Percentiles rank a stretch among this genome's conserved stretches.
Conservation (phyloP, 371 early-diverging fungal genomes). For the Mortierella sp. region DNA sequence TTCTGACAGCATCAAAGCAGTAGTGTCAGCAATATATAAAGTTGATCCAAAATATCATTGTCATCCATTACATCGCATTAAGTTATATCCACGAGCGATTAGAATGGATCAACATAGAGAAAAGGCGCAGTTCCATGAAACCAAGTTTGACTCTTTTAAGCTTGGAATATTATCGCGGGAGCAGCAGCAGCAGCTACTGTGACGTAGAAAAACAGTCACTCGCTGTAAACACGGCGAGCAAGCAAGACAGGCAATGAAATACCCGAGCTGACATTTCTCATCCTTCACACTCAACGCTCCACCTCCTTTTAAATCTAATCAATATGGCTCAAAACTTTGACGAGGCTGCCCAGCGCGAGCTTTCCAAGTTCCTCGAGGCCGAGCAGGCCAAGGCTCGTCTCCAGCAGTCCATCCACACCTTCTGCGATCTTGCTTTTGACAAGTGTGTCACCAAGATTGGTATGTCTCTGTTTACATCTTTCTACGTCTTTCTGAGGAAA, state of each 20-base stretch:
- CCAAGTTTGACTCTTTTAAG: conserved; percentile 4
- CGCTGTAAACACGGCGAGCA: too few relatives aligned
- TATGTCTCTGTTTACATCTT: conserved; percentile 31
- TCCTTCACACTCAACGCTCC: background rate
- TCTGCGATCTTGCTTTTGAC: conserved; percentile 86
- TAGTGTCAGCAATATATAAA: background rate
- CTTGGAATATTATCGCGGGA: background rate
- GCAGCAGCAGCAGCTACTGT: background rate
- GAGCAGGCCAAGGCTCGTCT: conserved; percentile 83
- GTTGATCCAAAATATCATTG: background rate
- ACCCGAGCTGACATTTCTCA: background rate
- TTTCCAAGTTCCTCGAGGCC: conserved; percentile 75
- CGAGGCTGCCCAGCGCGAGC: conserved; percentile 72
- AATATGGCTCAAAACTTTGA: conserved; percentile 62
- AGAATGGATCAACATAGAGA: conserved; percentile 19
- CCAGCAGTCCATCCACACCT: conserved; percentile 77
- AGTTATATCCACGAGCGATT: conserved; percentile 6
- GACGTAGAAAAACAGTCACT: background rate
- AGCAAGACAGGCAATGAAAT: too few relatives aligned
- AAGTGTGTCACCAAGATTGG: conserved; percentile 80
- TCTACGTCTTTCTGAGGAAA: background rate
- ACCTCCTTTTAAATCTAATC: conserved; percentile 8
- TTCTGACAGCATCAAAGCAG: conserved; percentile 14
- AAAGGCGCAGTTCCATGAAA: conserved; percentile 7
- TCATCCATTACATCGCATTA: background rate